Percentiles rank a stretch among this genome's conserved stretches.
These are phyloP conservation scores for Blastobotrys attinorum DNA, from an alignment of 805 yeast species.

Conservation along the genomic window DNA sequence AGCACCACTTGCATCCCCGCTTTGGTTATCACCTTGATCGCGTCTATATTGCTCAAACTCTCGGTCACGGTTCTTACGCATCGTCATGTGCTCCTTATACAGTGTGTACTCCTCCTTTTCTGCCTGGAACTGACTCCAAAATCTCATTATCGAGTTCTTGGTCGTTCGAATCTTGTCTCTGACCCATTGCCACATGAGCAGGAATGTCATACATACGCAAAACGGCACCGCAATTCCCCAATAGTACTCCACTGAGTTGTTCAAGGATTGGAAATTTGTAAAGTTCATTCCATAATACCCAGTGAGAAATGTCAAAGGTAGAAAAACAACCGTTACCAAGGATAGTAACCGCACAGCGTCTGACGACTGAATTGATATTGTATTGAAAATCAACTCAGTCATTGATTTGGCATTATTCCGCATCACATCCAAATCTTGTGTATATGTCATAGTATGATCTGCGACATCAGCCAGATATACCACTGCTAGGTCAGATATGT, in stretches of 20 bases:
- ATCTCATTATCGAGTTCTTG: neutral
- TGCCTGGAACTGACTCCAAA: neutral
- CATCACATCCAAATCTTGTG: conserved; percentile 51
- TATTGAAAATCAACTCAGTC: conserved; percentile 47
- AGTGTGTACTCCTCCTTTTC: neutral
- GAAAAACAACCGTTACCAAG: conserved; percentile 48
- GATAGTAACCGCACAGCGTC: conserved; percentile 48
- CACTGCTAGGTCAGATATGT: conserved; percentile 36
- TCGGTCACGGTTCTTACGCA: neutral
- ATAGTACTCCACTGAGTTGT: conserved; percentile 35
- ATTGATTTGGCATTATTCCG: conserved; percentile 42
- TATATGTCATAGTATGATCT: conserved; percentile 45
- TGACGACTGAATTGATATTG: conserved; percentile 47
- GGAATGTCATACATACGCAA: conserved; percentile 22
- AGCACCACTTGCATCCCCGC: too few species aligned
- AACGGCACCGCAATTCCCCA: conserved; percentile 41
- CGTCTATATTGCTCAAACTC: too few species aligned
- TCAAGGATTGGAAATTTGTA: conserved; percentile 34
- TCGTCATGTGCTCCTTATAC: neutral
- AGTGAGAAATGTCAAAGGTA: conserved; percentile 53
- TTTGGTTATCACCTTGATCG: too few species aligned
- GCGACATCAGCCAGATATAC: conserved; percentile 47
- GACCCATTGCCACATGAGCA: conserved; percentile 25
- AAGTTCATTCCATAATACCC: conserved; percentile 58
- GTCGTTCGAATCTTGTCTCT: conserved; percentile 11